Conservation (phyloP, 2,329 filamentous ascomycete species). For the Blumeriella jaapii region DNA sequence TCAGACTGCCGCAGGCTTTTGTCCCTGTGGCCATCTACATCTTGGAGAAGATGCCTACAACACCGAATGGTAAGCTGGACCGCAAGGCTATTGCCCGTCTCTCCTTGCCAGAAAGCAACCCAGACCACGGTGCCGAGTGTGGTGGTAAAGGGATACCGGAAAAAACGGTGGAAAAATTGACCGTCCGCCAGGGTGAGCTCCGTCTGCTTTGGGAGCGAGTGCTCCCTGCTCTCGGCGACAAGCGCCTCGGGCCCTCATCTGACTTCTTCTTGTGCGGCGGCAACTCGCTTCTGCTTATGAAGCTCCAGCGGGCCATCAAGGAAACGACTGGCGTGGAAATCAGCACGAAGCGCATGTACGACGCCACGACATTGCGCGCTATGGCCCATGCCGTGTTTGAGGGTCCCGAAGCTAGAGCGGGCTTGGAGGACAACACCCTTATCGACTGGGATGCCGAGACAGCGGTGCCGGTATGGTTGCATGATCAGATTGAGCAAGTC, state of each 20-base stretch:
- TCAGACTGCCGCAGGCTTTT: slow-evolving; percentile 30
- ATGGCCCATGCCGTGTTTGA: slow-evolving; percentile 1
- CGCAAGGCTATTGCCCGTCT: not conserved
- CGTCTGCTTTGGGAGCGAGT: not conserved
- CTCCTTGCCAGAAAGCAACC: not conserved
- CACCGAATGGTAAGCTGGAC: not conserved
- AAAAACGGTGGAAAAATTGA: too few relatives aligned
- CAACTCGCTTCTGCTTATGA: slow-evolving; percentile 26
- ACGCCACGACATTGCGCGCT: slow-evolving; percentile 10
- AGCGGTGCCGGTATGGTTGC: too few relatives aligned
- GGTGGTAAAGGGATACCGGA: too few relatives aligned
- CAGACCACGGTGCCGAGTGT: not conserved
- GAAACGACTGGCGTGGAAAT: slow-evolving; percentile 14
- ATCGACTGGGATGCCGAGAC: slow-evolving; percentile 10
- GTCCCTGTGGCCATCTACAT: slow-evolving; percentile 22
- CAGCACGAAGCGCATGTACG: slow-evolving; percentile 14
- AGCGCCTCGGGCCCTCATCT: slow-evolving; percentile 1
- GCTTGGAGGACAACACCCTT: slow-evolving; percentile 10
- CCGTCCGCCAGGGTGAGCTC: not conserved
- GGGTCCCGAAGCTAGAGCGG: slow-evolving; percentile 15
- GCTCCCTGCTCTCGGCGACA: not conserved
- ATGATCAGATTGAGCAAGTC: too few relatives aligned
- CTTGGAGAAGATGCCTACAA: slow-evolving; percentile 25
- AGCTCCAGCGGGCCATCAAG: slow-evolving; percentile 19
- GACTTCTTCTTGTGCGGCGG: slow-evolving; percentile 29